Base-by-base conservation (phyloP, 805 yeast species). In the Starmera dryadoides region DNA sequence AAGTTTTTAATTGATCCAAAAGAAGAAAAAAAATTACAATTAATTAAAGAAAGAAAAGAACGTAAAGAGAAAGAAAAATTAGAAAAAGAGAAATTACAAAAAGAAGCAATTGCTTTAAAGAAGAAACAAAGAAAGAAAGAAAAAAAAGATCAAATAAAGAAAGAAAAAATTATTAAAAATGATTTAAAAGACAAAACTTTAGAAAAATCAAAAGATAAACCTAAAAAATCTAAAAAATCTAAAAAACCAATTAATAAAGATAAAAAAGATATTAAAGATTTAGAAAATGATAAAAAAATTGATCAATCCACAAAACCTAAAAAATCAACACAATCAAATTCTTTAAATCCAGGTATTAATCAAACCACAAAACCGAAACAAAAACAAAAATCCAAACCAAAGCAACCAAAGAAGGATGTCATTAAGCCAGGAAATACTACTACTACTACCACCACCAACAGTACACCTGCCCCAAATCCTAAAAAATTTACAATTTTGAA, bases 371-470 rank as follows among this genome's bases (percentile, higher is more conserved):
- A 32, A 18, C 18, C 40, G 9, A 26, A 33, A 23, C 14, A n/a
- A n/a, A n/a, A n/a, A n/a, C n/a, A n/a, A n/a, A n/a, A n/a, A n/a
- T n/a, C n/a, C n/a, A n/a, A n/a, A n/a, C n/a, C n/a, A n/a, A n/a
- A 33, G 4, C 26, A 42, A 18, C 41, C 45, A 20, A 42, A 39
- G 21, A 33, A 36, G 35, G 15, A 39, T 12, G 4, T 36, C n/a
- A 33, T 30, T 21, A 33, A 35, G 17, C n/a, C n/a, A 15, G 22
- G 4, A 14, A 12, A 21, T 30, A 38, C 18, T 7, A 19, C 20
- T 32, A 17, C 14, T 12, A 12, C 20, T 19, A 19, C 25, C 25
- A 22, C 10, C 25, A 22, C 25, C 25, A 22, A 8, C 25, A 22
- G 10, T 8, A 22, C 25, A 7, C 7, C 25, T 8, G 10, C 25